Evolutionary conservation across 179 eudicot species (phyloP), one percentile per base, ranked within the genome.

Genomic region (Beta lomatogona): DNA sequence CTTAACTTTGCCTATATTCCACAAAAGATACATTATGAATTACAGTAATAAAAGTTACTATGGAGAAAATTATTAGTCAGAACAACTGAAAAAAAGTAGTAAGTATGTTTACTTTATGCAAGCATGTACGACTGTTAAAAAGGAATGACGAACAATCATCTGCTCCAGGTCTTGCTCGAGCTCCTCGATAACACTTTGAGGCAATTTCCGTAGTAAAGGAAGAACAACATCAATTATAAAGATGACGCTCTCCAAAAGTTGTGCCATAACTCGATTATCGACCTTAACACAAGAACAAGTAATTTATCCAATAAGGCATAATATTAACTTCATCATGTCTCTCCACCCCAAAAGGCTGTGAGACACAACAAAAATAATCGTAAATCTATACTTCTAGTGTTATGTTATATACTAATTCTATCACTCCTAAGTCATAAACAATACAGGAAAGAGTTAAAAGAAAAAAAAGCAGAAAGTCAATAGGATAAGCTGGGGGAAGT

Each of bases 71-170:
- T 12, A 73, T 50, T 2, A 28, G 61, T 57, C 50, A 55, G 9
- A 75, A 55, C 16, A 71, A 70, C 14, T 14, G 36, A 44, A 59
- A 44, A 6, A 55, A 25, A 41, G 82, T 44, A 79, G 78, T 69
- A 75, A 80, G 77, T 64, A 85, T 73, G 77, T 57, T 71, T 91
- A 96, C 99, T 89, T 96, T 90, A 94, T 94, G 91, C 97, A 93
- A 81, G 99, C 97, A 88, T 93, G 97, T 68, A 96, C 99, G 83
- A 96, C 97, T 46, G 97, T 91, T 84, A 96, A 88, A 88, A 96
- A 96, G 77, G 98, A 88, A 92, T 96, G 99, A 14, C 98, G 98
- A 83, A 93, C 97, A 80, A 96, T 96, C 93, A 96, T 96, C 82
- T 92, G 97, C 89, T 92, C 94, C 84, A 96, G 83, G 84, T 96